Conservation (phyloP, 495 filamentous ascomycete genomes). For the Xeromyces bisporus region DNA sequence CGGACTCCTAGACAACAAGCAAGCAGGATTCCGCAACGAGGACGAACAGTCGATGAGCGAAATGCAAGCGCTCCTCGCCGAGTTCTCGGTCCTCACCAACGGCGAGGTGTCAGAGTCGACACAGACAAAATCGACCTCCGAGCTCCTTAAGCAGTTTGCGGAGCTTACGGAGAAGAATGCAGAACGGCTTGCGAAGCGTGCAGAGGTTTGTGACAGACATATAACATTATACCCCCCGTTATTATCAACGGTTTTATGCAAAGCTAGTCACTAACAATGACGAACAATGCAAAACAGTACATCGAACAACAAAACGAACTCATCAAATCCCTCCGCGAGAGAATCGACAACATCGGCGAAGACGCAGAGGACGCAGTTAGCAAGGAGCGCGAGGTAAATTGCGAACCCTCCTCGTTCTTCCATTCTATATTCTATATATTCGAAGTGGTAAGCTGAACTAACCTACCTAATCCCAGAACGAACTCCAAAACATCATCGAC, state of each 20-base stretch:
- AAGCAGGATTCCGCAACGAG: constrained; percentile 21
- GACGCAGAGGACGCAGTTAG: constrained; percentile 24
- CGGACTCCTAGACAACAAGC: constrained; percentile 24
- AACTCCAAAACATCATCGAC: constrained; percentile 47
- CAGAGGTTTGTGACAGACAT: constrained; percentile 23
- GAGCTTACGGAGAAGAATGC: constrained; percentile 29
- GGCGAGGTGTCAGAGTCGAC: constrained; percentile 16
- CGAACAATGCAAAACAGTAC: no score
- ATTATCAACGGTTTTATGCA: no score
- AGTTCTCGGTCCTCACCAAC: constrained; percentile 20
- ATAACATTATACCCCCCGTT: no score
- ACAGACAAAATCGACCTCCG: constrained; percentile 23
- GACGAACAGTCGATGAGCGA: constrained; percentile 27
- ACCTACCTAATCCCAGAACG: constrained; percentile 22
- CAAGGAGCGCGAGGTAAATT: constrained; percentile 33
- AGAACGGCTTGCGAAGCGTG: constrained; percentile 28
- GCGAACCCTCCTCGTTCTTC: background rate
- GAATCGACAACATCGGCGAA: constrained; percentile 35
- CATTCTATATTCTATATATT: background rate
- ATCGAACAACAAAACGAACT: constrained; percentile 43
- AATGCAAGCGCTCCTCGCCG: constrained; percentile 26
- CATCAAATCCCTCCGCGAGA: constrained; percentile 40
- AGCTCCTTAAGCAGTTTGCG: constrained; percentile 27
- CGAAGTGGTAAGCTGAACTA: background rate
- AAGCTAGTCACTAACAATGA: no score